Evolutionary conservation across 2,329 filamentous ascomycete genomes (phyloP), one percentile per base, ranked within the genome.

Genomic region (Dothistroma pini): DNA sequence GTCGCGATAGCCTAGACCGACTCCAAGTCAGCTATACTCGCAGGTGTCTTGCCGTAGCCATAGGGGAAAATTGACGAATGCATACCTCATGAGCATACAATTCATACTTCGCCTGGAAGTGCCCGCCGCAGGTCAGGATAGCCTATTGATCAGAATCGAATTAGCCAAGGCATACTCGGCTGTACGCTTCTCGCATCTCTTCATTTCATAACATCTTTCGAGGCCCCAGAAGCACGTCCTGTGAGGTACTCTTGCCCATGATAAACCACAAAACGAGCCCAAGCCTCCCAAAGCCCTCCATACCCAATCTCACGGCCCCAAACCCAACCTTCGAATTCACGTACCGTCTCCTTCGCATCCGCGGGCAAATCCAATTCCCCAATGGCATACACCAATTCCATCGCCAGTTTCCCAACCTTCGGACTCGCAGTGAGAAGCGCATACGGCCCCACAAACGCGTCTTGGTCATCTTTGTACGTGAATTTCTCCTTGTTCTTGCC

Each of bases 61-160:
- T 29, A 29, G 25, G 25, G 7, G 7, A 44, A 16, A 12, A 4
- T 16, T 4, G n/a, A n/a, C 38, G n/a, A 44, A n/a, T 2, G n/a
- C 16, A 16, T n/a, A 44, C 38, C 38, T 49, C 55, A 41, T 70
- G 68, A 9, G 69, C 65, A 44, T 70, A 70, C 12, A 70, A 54
- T 60, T 70, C 68, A 49, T 68, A 70, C 16, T 31, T 61, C 1
- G 68, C 63, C 34, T 67, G 54, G 59, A 63, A 70, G 16, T 63
- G 53, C 29, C 64, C 61, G 5, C 68, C 68, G 29, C 59, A 61
- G 21, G 66, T 61, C 25, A 71, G 60, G 9, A 70, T 70, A 10
- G 66, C 25, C 25, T 29, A 29, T 29, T 29, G 25, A 29, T 29
- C 25, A 29, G 3, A 29, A 29, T 29, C 25, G 25, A 29, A 6